Conservation (phyloP, 345 rosid genomes). For the Euphorbia pulcherrima region DNA sequence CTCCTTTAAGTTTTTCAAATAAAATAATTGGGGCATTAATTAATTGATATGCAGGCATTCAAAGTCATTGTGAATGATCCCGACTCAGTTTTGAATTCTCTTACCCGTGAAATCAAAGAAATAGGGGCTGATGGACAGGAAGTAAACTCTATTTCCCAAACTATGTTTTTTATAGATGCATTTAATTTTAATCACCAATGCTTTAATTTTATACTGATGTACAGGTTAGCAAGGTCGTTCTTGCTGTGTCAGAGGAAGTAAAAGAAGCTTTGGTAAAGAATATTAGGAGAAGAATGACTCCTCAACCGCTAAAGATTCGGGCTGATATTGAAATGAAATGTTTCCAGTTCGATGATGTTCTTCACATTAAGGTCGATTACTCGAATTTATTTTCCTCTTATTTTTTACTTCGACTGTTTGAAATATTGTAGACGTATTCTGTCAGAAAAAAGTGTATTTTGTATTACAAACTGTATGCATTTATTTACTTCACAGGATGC, state of each 20-base stretch:
- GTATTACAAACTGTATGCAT: not conserved
- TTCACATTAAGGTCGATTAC: constrained; percentile 87
- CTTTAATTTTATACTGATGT: constrained; percentile 15
- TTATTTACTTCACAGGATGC: constrained; percentile 60
- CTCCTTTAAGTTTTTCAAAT: not conserved
- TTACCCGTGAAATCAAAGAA: constrained; percentile 84
- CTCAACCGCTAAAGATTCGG: constrained; percentile 86
- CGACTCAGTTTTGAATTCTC: constrained; percentile 68
- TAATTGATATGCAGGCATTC: constrained; percentile 60
- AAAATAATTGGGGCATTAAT: not conserved
- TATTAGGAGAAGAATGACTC: constrained; percentile 95
- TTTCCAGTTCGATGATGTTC: constrained; percentile 94
- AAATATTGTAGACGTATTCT: not conserved
- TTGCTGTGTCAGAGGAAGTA: constrained; percentile 81
- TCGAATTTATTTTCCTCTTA: not conserved
- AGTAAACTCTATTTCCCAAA: constrained; percentile 37
- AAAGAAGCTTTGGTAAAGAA: constrained; percentile 80
- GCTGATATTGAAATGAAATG: constrained; percentile 97
- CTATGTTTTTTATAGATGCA: not conserved
- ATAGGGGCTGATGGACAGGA: constrained; percentile 83
- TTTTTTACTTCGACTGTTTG: not conserved
- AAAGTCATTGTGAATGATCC: constrained; percentile 89
- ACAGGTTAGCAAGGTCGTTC: constrained; percentile 74
- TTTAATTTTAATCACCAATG: constrained; percentile 11
- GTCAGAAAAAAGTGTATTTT: not conserved